phyloP scores from a whole-genome alignment of 768 basidiomycete species.

The Boletus bicolor region DNA sequence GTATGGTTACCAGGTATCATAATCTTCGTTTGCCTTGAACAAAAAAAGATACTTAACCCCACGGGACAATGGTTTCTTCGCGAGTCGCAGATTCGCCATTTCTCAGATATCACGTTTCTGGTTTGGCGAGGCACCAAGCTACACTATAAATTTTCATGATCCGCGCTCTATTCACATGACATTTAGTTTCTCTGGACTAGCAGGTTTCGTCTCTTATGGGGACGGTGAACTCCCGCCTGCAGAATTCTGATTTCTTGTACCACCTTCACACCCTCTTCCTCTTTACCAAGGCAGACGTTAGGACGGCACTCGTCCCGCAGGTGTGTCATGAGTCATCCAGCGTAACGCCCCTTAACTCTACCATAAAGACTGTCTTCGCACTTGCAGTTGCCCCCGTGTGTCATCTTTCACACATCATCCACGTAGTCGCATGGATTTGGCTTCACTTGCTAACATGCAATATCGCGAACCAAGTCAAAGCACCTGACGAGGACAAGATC shows the following conservation, averaged over 20 bases:
- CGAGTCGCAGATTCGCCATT: neutral
- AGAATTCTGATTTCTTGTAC: neutral
- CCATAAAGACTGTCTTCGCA: constrained; percentile 31
- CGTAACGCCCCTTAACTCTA: neutral
- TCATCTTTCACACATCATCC: constrained; percentile 10
- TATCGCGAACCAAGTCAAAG: constrained; percentile 38
- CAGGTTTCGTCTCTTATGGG: neutral
- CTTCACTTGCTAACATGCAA: constrained; percentile 40
- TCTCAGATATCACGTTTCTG: neutral
- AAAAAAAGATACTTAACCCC: neutral
- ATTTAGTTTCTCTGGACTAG: neutral
- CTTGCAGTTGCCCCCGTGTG: constrained; percentile 22
- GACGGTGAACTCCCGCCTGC: neutral
- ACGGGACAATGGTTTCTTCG: no score
- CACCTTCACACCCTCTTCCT: constrained; percentile 23
- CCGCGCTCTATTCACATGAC: neutral
- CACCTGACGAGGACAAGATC: constrained; percentile 37
- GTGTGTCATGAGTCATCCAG: constrained; percentile 1
- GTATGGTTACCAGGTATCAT: neutral
- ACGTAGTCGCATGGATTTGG: constrained; percentile 40
- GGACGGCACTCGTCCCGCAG: constrained; percentile 16
- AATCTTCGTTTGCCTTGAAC: neutral
- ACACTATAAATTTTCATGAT: constrained; percentile 5
- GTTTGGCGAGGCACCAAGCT: neutral
- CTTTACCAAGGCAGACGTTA: constrained; percentile 23